These are phyloP conservation scores for Sporisorium reilianum DNA, from an alignment of 1,284 basidiomycete species.

Conservation along the genomic window DNA sequence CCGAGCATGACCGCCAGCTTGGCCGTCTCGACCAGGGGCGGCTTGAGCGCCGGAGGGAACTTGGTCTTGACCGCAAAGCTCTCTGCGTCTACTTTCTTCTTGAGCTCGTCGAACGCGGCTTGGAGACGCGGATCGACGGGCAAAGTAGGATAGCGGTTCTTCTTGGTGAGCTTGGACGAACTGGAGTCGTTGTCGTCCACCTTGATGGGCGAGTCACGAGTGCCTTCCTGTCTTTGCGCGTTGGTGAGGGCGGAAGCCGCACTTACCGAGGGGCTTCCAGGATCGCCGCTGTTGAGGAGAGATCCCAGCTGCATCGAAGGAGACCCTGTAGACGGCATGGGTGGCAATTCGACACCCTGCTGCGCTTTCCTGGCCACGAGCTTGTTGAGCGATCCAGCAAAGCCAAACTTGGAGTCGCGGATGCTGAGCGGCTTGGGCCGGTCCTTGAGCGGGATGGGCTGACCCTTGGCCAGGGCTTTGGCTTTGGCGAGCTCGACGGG, in stretches of 20 bases:
- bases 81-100: slow-evolving; percentile 73
- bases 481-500: slow-evolving; percentile 63
- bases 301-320: slow-evolving; percentile 48
- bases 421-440: slow-evolving; percentile 42
- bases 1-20: slow-evolving; percentile 82
- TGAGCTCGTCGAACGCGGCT: slow-evolving; percentile 76
- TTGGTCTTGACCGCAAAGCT: slow-evolving; percentile 77
- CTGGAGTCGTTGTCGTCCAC: slow-evolving; percentile 71
- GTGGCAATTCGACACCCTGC: slow-evolving; percentile 27
- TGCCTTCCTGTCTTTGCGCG: slow-evolving; percentile 70
- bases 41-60: slow-evolving; percentile 85
- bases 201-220: slow-evolving; percentile 75
- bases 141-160: slow-evolving; percentile 54
- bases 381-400: slow-evolving; percentile 57
- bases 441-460: slow-evolving; percentile 21
- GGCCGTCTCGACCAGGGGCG: slow-evolving; percentile 78
- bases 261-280: slow-evolving; percentile 23
- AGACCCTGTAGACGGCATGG: slow-evolving; percentile 24
- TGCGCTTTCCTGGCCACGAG: slow-evolving; percentile 57
- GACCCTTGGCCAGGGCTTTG: slow-evolving; percentile 34
- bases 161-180: slow-evolving; percentile 70
- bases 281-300: slow-evolving; percentile 44
- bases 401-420: slow-evolving; percentile 49
- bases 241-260: slow-evolving; percentile 37
- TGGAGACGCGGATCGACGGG: slow-evolving; percentile 78